phyloP scores from a whole-genome alignment of 2,329 filamentous ascomycete species.

The Pseudophaeomoniella oleicola region DNA sequence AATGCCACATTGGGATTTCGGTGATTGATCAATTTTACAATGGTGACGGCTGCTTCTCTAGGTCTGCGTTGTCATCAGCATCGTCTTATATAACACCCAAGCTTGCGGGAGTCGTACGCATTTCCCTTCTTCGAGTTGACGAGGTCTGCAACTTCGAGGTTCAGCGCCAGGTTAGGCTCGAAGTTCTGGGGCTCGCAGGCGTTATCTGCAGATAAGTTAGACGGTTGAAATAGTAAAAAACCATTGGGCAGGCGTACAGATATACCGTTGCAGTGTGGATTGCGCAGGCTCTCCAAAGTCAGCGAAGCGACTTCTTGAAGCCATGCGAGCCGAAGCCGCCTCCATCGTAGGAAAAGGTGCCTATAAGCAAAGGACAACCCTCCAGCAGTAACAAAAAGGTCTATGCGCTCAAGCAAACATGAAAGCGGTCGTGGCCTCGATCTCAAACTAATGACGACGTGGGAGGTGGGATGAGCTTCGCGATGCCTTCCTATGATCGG shows the following conservation, averaged over 20 bases:
- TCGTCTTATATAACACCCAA: conserved; percentile 4
- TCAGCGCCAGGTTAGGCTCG: conserved; percentile 91
- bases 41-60: conserved; percentile 83
- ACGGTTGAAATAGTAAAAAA: no score
- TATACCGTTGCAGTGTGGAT: conserved; percentile 86
- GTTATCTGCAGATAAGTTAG: conserved; percentile 42
- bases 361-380: background rate
- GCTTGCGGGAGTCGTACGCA: conserved; percentile 36
- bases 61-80: conserved; percentile 37
- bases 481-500: no score
- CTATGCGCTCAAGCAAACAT: no score
- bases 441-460: no score
- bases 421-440: no score
- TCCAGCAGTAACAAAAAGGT: background rate
- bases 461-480: no score
- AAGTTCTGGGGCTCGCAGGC: conserved; percentile 96
- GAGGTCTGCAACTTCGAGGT: conserved; percentile 89
- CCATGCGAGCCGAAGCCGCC: conserved; percentile 88
- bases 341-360: conserved; percentile 53
- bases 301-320: conserved; percentile 84
- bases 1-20: conserved; percentile 91
- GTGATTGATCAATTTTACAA: conserved; percentile 90
- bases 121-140: conserved; percentile 97
- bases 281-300: conserved; percentile 63
- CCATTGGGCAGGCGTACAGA: conserved; percentile 54